Evolutionary conservation across 305 asterid genomes (phyloP).

Genomic region (Euphrasia arctica): DNA sequence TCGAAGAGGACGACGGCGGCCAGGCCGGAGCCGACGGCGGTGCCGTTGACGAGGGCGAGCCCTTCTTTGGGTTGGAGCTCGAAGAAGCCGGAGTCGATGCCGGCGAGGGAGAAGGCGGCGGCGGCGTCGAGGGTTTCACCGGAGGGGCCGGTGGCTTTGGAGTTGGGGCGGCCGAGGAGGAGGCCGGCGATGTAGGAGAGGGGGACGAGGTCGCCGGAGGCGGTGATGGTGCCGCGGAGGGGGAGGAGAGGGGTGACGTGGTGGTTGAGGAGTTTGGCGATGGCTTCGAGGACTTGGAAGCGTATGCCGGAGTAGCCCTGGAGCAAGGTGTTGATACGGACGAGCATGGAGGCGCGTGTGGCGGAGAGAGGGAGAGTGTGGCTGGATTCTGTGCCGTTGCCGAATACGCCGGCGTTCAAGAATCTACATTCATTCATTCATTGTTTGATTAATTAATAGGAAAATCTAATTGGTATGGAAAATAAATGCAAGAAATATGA

Average conservation of each 20-base stretch:
- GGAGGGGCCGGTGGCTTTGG: no score
- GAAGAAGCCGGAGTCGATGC: no score
- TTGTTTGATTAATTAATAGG: no score
- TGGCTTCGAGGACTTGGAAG: slow-evolving; percentile 58
- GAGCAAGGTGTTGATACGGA: slow-evolving; percentile 62
- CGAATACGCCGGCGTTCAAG: slow-evolving; percentile 67
- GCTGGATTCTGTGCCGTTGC: slow-evolving; percentile 41
- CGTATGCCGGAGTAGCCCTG: slow-evolving; percentile 81
- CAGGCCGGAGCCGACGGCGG: no score
- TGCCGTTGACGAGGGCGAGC: no score
- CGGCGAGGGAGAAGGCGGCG: no score
- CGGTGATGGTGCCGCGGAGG: slow-evolving; percentile 59
- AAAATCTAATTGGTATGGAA: no score
- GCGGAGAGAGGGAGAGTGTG: slow-evolving; percentile 60
- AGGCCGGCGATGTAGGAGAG: slow-evolving; percentile 8
- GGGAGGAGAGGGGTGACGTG: slow-evolving; percentile 58
- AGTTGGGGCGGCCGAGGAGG: no score
- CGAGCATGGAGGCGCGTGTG: slow-evolving; percentile 68
- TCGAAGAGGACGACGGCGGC: no score
- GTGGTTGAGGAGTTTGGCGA: slow-evolving; percentile 50
- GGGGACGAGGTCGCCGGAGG: slow-evolving; percentile 60
- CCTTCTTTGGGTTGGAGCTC: slow-evolving; percentile 50
- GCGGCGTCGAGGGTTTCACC: no score
- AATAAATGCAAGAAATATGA: no score
- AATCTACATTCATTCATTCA: slow-evolving; percentile 32